A percentile compares a stretch with the other conserved stretches of the same genome.
Evolutionary conservation across 495 filamentous ascomycete species (phyloP).

Genomic region (Talaromyces nanjingensis): DNA sequence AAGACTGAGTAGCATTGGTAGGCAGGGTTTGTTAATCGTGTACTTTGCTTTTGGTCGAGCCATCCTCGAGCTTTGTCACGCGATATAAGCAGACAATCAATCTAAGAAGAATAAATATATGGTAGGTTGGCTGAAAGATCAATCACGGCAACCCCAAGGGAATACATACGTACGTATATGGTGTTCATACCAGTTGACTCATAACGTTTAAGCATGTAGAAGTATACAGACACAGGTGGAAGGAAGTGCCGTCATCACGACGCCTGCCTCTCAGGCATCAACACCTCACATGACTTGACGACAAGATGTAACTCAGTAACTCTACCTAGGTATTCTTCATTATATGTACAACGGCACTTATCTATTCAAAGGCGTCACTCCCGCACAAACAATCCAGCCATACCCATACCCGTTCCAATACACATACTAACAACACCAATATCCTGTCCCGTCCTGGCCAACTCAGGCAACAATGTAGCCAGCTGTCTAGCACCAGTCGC

Average conservation of each 20-base stretch:
- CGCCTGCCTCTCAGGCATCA: neutral
- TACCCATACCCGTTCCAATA: conserved; percentile 88
- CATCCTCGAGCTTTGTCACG: neutral
- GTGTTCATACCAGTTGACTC: neutral
- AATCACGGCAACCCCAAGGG: neutral
- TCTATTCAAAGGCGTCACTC: conserved; percentile 45
- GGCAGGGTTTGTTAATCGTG: neutral
- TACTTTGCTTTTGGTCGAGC: neutral
- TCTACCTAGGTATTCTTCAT: neutral
- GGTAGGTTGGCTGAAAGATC: neutral
- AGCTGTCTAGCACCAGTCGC: conserved; percentile 82
- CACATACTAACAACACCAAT: conserved; percentile 81
- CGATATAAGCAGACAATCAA: too few relatives aligned
- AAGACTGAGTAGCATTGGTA: neutral
- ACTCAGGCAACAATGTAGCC: conserved; percentile 64
- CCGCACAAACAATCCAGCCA: conserved; percentile 78
- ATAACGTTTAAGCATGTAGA: neutral
- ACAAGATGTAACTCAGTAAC: neutral
- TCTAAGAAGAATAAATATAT: neutral
- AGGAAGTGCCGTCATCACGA: neutral
- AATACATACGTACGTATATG: too few relatives aligned
- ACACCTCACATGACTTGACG: neutral
- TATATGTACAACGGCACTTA: neutral
- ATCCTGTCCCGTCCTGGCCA: conserved; percentile 55
- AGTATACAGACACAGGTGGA: neutral